phyloP scores from a whole-genome alignment of 768 basidiomycete species.

The Rhodocollybia butyracea region DNA sequence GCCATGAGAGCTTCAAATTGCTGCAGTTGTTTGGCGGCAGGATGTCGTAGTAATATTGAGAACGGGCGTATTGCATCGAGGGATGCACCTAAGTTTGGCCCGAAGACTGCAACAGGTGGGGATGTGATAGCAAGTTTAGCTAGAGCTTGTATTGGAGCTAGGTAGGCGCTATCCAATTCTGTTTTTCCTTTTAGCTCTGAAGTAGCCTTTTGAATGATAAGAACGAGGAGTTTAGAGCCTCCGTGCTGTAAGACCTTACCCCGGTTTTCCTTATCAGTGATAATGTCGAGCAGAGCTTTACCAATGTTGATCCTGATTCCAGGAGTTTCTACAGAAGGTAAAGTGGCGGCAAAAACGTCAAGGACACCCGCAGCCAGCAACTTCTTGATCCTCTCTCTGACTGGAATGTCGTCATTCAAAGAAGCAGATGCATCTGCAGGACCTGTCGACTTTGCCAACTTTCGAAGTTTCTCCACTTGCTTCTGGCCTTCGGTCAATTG shows the following conservation, averaged over 20 bases:
- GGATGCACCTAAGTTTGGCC: conserved; percentile 71
- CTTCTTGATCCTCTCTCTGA: conserved; percentile 55
- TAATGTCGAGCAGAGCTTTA: conserved; percentile 63
- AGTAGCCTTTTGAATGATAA: conserved; percentile 50
- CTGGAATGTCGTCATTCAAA: conserved; percentile 65
- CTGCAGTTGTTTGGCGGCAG: conserved; percentile 70
- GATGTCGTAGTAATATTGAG: conserved; percentile 65
- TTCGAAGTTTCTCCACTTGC: conserved; percentile 76
- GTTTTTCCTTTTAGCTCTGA: conserved; percentile 22
- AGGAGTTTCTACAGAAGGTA: conserved; percentile 57
- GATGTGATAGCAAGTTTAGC: conserved; percentile 93
- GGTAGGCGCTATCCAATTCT: conserved; percentile 38
- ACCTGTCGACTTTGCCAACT: conserved; percentile 56
- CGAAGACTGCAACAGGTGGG: conserved; percentile 88
- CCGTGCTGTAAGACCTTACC: conserved; percentile 76
- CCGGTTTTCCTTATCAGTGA: conserved; percentile 76
- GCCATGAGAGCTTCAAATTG: conserved; percentile 95
- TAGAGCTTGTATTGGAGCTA: conserved; percentile 80
- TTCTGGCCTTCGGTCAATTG: conserved; percentile 75
- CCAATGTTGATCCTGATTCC: conserved; percentile 58
- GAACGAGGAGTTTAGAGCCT: conserved; percentile 63
- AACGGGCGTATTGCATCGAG: conserved; percentile 86
- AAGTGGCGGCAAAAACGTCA: conserved; percentile 55
- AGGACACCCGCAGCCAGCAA: conserved; percentile 63
- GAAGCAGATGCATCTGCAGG: conserved; percentile 24